Evolutionary conservation across 768 basidiomycete species (phyloP).

Genomic region (Mycena kentingensis): DNA sequence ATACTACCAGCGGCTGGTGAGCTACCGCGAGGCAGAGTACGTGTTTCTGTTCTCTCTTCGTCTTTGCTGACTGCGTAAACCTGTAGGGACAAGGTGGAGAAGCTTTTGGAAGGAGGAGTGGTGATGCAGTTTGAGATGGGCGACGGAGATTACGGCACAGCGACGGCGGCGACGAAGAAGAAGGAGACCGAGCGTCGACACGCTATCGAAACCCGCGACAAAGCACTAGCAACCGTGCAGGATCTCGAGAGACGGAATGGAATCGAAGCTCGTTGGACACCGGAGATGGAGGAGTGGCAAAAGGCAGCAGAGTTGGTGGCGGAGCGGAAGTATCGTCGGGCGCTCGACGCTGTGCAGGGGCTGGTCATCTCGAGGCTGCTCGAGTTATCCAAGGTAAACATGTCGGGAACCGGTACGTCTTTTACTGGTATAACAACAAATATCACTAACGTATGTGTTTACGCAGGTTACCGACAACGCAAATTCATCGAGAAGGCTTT

Average conservation of each 20-base stretch:
- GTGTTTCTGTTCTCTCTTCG: neutral
- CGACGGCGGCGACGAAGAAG: no score
- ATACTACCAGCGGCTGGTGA: constrained; percentile 7
- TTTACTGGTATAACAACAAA: neutral
- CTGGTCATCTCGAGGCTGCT: constrained; percentile 23
- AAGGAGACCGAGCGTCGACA: no score
- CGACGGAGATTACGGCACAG: no score
- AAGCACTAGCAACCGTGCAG: constrained; percentile 2
- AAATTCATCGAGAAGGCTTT: no score
- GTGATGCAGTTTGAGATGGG: no score
- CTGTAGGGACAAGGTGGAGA: no score
- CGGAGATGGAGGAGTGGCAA: constrained; percentile 20
- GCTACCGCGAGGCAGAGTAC: neutral
- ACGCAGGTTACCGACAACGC: no score
- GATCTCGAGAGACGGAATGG: constrained; percentile 10
- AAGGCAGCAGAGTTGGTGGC: constrained; percentile 7
- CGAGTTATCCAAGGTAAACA: constrained; percentile 21
- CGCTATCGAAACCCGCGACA: no score
- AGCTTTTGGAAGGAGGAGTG: no score
- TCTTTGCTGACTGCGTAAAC: no score
- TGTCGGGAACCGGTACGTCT: constrained; percentile 24
- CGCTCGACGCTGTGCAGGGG: constrained; percentile 22
- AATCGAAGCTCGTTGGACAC: constrained; percentile 11
- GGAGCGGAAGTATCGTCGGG: constrained; percentile 12
- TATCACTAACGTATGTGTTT: neutral